These are phyloP conservation scores for Stromatinia cepivora DNA, from an alignment of 2,329 filamentous ascomycete species.

Conservation along the genomic window DNA sequence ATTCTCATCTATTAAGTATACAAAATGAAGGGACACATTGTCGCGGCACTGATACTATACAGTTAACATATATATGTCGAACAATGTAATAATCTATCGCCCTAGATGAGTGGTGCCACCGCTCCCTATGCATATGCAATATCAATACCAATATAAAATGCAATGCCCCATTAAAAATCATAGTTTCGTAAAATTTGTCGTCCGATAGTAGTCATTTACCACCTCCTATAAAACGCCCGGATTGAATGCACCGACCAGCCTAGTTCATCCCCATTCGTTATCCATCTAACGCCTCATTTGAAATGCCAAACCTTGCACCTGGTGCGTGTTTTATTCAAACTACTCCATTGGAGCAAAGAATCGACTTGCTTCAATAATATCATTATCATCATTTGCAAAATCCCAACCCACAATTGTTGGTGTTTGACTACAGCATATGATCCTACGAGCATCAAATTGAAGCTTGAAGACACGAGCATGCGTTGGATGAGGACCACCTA, in stretches of 20 bases:
- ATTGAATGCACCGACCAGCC: neutral
- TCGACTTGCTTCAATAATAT: constrained; percentile 73
- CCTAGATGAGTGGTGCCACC: neutral
- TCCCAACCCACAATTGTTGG: constrained; percentile 95
- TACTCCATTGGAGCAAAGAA: constrained; percentile 71
- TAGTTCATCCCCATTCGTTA: neutral
- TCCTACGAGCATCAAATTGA: constrained; percentile 89
- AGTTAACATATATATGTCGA: neutral
- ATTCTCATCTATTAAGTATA: neutral
- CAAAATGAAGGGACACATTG: neutral
- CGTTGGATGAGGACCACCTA: constrained; percentile 20
- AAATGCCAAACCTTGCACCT: neutral
- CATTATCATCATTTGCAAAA: constrained; percentile 83
- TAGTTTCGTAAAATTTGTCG: neutral
- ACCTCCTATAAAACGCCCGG: neutral
- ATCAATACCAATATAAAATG: neutral
- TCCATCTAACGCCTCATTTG: neutral
- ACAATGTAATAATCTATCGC: neutral
- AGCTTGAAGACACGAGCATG: constrained; percentile 79
- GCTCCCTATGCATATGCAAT: neutral
- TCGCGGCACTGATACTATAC: neutral
- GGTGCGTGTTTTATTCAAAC: neutral
- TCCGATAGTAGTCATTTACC: neutral
- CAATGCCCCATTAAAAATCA: neutral
- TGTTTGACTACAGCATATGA: constrained; percentile 93